A percentile compares a stretch with the other conserved stretches of the same genome.
Evolutionary conservation across 2,329 filamentous ascomycete genomes (phyloP).

Genomic region (Samsoniella hepiali): DNA sequence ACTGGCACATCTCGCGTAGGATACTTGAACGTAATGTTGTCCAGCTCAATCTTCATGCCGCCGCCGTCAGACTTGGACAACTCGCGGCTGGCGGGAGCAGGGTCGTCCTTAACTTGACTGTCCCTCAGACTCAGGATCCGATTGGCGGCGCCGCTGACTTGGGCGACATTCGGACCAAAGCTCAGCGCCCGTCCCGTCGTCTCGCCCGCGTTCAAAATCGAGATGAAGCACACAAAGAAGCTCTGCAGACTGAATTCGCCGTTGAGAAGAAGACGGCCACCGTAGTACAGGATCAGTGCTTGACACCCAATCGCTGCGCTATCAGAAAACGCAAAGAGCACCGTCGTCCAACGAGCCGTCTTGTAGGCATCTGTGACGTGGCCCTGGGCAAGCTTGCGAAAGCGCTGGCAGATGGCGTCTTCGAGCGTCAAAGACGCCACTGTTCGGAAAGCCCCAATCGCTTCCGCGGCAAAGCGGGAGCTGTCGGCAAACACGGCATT

Average conservation of each 20-base stretch:
- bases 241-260: constrained; percentile 45
- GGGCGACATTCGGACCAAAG: constrained; percentile 62
- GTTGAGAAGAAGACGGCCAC: constrained; percentile 53
- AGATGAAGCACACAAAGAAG: constrained; percentile 61
- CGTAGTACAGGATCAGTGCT: constrained; percentile 66
- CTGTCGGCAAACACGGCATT: constrained; percentile 66
- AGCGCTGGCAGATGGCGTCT: constrained; percentile 59
- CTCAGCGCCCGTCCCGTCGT: constrained; percentile 64
- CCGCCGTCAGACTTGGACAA: constrained; percentile 31
- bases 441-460: constrained; percentile 70
- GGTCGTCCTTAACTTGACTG: constrained; percentile 35
- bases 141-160: constrained; percentile 57
- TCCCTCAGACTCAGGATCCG: constrained; percentile 54
- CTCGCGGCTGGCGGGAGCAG: constrained; percentile 27
- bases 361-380: constrained; percentile 60
- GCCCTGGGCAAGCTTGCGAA: constrained; percentile 54
- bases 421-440: constrained; percentile 70
- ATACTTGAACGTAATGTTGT: constrained; percentile 58
- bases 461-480: constrained; percentile 71
- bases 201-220: constrained; percentile 65
- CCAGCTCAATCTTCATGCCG: constrained; percentile 55
- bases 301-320: constrained; percentile 61
- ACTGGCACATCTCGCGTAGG: constrained; percentile 55
- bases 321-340: constrained; percentile 68
- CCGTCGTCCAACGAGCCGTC: constrained; percentile 58